Conservation (phyloP, 1,284 basidiomycete species). For the Trametes polyzona region DNA sequence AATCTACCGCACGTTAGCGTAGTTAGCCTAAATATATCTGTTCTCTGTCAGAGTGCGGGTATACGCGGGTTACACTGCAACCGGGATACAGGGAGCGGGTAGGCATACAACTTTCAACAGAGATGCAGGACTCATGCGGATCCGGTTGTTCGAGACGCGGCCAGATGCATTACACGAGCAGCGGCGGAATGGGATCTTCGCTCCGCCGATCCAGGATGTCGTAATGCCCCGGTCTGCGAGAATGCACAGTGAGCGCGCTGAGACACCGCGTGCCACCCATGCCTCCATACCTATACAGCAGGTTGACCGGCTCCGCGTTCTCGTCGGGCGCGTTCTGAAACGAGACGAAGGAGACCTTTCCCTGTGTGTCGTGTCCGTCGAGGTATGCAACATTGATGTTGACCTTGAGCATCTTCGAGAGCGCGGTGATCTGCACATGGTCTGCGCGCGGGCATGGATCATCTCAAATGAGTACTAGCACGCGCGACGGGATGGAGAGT, state of each 20-base stretch:
- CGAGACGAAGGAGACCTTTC: slow-evolving; percentile 70
- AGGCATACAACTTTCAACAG: slow-evolving; percentile 1
- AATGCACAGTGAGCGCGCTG: slow-evolving; percentile 3
- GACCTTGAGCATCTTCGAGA: slow-evolving; percentile 70
- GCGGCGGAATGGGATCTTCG: slow-evolving; percentile 24
- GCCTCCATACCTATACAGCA: slow-evolving; percentile 71
- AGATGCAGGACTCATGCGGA: neutral
- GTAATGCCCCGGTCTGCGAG: slow-evolving; percentile 41
- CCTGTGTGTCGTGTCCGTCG: slow-evolving; percentile 51
- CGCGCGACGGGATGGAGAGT: neutral
- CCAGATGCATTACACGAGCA: slow-evolving; percentile 12
- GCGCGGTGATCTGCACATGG: slow-evolving; percentile 82
- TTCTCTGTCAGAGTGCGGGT: neutral
- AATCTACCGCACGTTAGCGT: no score
- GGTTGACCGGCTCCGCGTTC: slow-evolving; percentile 51
- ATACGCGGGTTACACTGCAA: slow-evolving; percentile 6
- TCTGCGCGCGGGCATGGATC: no score
- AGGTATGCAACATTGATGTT: slow-evolving; percentile 83
- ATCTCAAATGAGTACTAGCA: neutral
- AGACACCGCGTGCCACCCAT: neutral
- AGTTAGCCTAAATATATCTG: no score
- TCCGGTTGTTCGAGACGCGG: neutral
- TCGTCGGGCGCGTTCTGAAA: slow-evolving; percentile 56
- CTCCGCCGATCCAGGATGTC: slow-evolving; percentile 39
- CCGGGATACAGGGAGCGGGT: neutral